phyloP scores from a whole-genome alignment of 2,329 filamentous ascomycete species.

The Stachybotrys chlorohalonatus region DNA sequence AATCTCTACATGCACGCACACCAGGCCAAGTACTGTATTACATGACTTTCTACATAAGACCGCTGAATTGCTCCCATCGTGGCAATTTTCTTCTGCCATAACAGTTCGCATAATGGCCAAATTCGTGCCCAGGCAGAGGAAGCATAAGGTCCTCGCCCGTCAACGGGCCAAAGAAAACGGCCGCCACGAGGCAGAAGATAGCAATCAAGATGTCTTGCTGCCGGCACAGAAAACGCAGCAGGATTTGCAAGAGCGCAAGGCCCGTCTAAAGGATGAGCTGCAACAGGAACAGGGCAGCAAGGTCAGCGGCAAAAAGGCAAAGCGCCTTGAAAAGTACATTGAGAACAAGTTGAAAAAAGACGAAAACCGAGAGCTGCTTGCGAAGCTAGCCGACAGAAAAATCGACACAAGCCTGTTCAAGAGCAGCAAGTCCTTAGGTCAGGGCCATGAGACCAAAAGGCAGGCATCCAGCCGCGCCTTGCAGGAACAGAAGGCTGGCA shows the following conservation, averaged over 20 bases:
- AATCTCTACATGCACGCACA: too few species aligned
- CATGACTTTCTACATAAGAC: too few species aligned
- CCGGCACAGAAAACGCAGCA: conserved; percentile 30
- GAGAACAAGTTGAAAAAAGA: conserved; percentile 93
- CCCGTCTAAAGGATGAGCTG: conserved; percentile 44
- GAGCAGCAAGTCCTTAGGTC: conserved; percentile 70
- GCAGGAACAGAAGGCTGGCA: conserved; percentile 55
- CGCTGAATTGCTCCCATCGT: too few species aligned
- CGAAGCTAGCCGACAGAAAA: conserved; percentile 69
- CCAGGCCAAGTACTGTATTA: too few species aligned
- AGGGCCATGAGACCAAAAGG: conserved; percentile 60
- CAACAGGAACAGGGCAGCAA: conserved; percentile 39
- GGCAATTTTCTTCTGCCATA: neutral
- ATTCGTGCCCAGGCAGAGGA: conserved; percentile 56
- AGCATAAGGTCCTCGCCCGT: conserved; percentile 60
- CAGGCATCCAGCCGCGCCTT: conserved; percentile 57
- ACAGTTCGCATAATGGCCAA: conserved; percentile 31
- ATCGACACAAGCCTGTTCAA: conserved; percentile 75
- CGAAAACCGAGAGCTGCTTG: conserved; percentile 75
- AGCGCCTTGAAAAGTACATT: conserved; percentile 59
- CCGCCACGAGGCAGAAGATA: conserved; percentile 27
- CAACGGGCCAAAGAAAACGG: conserved; percentile 39
- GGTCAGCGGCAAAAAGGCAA: conserved; percentile 56
- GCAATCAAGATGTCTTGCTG: conserved; percentile 23
- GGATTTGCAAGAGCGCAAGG: conserved; percentile 45